These are phyloP conservation scores for Quercus mongolica DNA, from an alignment of 306 rosid species.

Conservation along the genomic window DNA sequence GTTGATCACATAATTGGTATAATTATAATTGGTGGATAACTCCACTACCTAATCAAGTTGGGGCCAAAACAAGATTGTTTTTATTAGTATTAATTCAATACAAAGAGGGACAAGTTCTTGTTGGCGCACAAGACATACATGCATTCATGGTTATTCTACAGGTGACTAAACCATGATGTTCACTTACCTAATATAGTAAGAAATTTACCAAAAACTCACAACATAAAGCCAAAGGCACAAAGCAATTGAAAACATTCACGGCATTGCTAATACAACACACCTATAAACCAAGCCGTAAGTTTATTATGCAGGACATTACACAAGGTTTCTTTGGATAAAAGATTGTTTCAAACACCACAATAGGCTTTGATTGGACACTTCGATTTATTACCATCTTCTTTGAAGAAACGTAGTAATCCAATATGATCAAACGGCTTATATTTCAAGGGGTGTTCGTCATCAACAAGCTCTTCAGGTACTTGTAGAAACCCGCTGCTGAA, in stretches of 20 bases:
- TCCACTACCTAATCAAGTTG: no score
- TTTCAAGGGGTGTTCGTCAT: slow-evolving; percentile 52
- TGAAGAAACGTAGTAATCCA: slow-evolving; percentile 43
- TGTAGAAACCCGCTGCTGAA: slow-evolving; percentile 50
- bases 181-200: no score
- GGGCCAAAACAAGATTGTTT: no score
- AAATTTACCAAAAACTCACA: no score
- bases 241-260: not conserved
- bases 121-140: no score
- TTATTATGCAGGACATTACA: not conserved
- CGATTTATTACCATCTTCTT: slow-evolving; percentile 15
- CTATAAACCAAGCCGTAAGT: not conserved
- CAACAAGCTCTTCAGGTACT: slow-evolving; percentile 58
- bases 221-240: not conserved
- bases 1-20: no score
- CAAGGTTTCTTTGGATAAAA: not conserved
- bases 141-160: no score
- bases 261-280: not conserved
- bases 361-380: slow-evolving; percentile 31
- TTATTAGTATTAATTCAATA: no score
- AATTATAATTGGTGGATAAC: no score
- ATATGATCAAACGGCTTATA: slow-evolving; percentile 68
- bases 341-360: slow-evolving; percentile 28
- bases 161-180: no score
- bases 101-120: no score